Base-by-base conservation (phyloP, 805 yeast genomes). In the Ogataea wickerhamii region DNA sequence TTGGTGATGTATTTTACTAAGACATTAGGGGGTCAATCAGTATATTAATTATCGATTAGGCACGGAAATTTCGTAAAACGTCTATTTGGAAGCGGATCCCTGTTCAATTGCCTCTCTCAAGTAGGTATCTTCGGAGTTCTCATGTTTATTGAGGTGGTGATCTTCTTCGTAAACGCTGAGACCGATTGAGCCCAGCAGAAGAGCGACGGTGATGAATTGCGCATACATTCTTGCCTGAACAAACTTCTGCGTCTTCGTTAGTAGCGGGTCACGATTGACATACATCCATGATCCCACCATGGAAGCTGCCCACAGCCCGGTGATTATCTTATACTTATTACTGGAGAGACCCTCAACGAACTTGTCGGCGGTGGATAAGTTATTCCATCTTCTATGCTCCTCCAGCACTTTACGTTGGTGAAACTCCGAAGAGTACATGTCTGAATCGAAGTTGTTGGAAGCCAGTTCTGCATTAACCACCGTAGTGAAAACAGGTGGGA, bases 211-310 rank as follows among this genome's bases (percentile, higher is more conserved):
- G 38, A 84, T 63, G 47, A 82, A 85, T 62, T 87, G 95, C 8
- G 95, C 95, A 57, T 86, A 86, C 84, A 86, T 86, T 74, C 95
- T 80, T 22, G 94, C 94, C 58, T 82, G 89, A 23, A 83, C 93
- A 34, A 84, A 76, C 60, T 84, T 87, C 65, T 87, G 95, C 4
- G 93, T 65, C 47, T 70, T 73, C 38, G 86, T 75, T 82, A 87
- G 74, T 57, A 79, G 67, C 47, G 78, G 80, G 59, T 87, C 95
- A 50, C 73, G 75, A 64, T 84, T 80, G 36, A 84, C 87, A 31
- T 67, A 53, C 32, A 64, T 74, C 87, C 91, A 87, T 4, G 94
- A 82, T 1, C 88, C 95, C 49, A 72, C 84, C 67, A 85, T 63
- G 3, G 91, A 80, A 17, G 78, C 83, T 4, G 86, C 88, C 95